These are phyloP conservation scores for Escallonia rubra DNA, from an alignment of 129 eudicot species.

Conservation along the genomic window DNA sequence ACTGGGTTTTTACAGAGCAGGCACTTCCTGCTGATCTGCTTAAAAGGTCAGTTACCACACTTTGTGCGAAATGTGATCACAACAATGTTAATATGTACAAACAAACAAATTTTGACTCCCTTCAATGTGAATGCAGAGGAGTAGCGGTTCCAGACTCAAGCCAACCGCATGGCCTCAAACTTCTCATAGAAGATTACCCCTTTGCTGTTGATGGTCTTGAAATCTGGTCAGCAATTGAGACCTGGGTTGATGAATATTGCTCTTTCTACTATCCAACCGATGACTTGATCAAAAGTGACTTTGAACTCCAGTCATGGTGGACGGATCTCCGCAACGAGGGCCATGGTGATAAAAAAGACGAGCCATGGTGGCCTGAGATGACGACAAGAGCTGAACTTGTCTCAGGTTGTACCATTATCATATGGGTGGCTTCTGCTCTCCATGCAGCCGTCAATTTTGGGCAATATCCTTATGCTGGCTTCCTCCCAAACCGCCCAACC, in stretches of 20 bases:
- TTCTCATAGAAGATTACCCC: slow-evolving; percentile 77
- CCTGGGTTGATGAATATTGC: slow-evolving; percentile 69
- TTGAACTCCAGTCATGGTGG: slow-evolving; percentile 74
- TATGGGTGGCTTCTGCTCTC: slow-evolving; percentile 84
- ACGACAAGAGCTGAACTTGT: slow-evolving; percentile 49
- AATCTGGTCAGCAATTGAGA: slow-evolving; percentile 71
- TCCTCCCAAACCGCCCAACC: slow-evolving; percentile 69
- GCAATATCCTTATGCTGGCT: slow-evolving; percentile 86
- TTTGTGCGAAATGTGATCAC: neutral
- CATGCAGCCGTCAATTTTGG: slow-evolving; percentile 89
- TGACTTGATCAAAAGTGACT: slow-evolving; percentile 32
- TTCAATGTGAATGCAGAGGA: slow-evolving; percentile 34
- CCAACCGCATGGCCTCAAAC: slow-evolving; percentile 52
- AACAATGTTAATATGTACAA: too few species aligned
- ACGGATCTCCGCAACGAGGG: slow-evolving; percentile 59
- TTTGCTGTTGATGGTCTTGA: slow-evolving; percentile 81
- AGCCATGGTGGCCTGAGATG: slow-evolving; percentile 89
- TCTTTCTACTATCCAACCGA: slow-evolving; percentile 51
- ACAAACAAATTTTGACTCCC: too few species aligned
- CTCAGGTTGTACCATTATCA: slow-evolving; percentile 61
- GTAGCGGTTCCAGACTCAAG: slow-evolving; percentile 61
- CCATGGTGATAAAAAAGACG: slow-evolving; percentile 73
- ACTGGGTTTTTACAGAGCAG: slow-evolving; percentile 19
- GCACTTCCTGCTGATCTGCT: slow-evolving; percentile 26
- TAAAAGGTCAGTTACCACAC: slow-evolving; percentile 11